Conservation (phyloP, 305 asterid genomes). For the Andrographis paniculata region DNA sequence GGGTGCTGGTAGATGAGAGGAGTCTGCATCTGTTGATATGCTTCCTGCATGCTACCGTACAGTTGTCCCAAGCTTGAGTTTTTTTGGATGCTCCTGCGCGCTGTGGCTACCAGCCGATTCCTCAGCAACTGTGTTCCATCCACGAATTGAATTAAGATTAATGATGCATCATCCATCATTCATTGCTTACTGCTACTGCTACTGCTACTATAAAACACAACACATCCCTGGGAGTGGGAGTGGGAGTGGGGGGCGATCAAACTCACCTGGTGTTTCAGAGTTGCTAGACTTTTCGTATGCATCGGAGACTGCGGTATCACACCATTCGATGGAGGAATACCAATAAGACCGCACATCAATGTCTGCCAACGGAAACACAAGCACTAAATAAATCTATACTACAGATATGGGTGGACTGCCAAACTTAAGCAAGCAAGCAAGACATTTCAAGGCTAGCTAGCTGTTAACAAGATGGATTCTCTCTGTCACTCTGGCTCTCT, state of each 20-base stretch:
- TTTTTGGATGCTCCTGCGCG: conserved; percentile 54
- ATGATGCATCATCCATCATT: not conserved
- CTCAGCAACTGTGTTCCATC: conserved; percentile 74
- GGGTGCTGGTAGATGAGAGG: conserved; percentile 70
- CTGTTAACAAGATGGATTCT: too few species aligned
- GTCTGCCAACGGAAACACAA: conserved; percentile 36
- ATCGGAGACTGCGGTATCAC: conserved; percentile 95
- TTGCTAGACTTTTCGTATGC: conserved; percentile 89
- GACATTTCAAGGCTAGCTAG: too few species aligned
- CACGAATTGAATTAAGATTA: conserved; percentile 11
- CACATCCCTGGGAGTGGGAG: not conserved
- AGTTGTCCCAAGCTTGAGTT: conserved; percentile 76
- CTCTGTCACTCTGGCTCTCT: too few species aligned
- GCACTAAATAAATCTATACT: too few species aligned
- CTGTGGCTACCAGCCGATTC: conserved; percentile 61
- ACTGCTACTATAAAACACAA: too few species aligned
- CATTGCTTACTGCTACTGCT: too few species aligned
- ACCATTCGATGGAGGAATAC: conserved; percentile 90
- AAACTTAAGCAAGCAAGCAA: too few species aligned
- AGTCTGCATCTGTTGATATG: conserved; percentile 84
- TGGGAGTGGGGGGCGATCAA: not conserved
- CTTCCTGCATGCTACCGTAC: conserved; percentile 90
- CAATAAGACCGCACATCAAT: conserved; percentile 78
- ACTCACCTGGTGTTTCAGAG: conserved; percentile 87
- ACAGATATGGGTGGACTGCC: too few species aligned